Base-by-base conservation (phyloP, 768 basidiomycete genomes). In the Kwoniella sp. region DNA sequence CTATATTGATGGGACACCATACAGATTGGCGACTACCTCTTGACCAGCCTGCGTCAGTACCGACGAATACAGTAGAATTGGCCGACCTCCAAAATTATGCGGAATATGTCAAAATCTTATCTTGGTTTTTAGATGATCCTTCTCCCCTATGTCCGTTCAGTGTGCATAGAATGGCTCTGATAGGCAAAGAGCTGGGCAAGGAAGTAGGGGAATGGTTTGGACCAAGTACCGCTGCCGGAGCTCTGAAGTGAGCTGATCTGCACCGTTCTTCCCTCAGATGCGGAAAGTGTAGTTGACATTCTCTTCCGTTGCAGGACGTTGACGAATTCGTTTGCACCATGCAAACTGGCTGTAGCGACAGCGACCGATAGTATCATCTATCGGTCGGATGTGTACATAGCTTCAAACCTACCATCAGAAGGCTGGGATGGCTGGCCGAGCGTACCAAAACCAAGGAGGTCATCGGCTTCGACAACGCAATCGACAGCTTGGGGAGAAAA, bases 121-220 rank as follows among this genome's bases (percentile, higher is more conserved):
- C 91, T 0, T 98, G 94, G 92, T 99, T 98, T 82, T 81, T 97
- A 50, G 95, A 99, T 76, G 88, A 89, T 1, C 94, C 94, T 0
- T 84, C 88, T 0, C 86, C 90, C 0, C 83, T 88, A 29, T 87
- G 89, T 19, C 95, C 95, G 0, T 99, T 99, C 77, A 90, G 90
- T 68, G 91, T 99, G 7, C 95, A 99, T 80, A 86, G 92, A 51
- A 96, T 99, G 89, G 94, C 94, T 0, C 82, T 93, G 22, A 89
- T 93, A 0, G 95, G 95, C 0, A 94, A 97, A 76, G 89, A 93
- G 70, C 85, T 97, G 1, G 95, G 95, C 13, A 97, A 91, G 65
- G 91, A 92, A 68, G 90, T 97, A 0, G 95, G 95, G 0, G 90
- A 92, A 79, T 98, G 95, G 95, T 98, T 98, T 73, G 95, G 95